A percentile compares a stretch with the other conserved stretches of the same genome.
Evolutionary conservation across 2,329 filamentous ascomycete genomes (phyloP).

Genomic region (Alternaria longipes): DNA sequence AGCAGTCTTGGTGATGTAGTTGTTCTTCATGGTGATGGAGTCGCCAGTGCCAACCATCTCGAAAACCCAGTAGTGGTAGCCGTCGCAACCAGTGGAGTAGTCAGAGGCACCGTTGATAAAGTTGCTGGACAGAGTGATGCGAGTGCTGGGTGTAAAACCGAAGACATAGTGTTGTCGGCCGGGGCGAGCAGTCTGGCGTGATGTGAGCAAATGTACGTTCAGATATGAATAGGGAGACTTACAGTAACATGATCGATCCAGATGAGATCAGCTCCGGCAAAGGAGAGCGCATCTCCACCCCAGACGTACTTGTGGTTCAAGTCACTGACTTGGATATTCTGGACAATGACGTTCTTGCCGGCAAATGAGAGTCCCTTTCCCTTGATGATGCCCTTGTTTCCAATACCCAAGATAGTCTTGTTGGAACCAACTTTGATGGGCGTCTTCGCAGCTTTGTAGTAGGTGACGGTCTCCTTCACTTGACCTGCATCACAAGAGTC

Average conservation of each 20-base stretch:
- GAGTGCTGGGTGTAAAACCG: neutral
- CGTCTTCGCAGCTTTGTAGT: conserved; percentile 35
- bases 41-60: conserved; percentile 2
- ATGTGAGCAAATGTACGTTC: too few species aligned
- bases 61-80: conserved; percentile 3
- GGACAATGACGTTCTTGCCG: neutral
- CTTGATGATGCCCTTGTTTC: conserved; percentile 48
- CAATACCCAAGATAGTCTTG: conserved; percentile 53
- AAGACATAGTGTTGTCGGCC: neutral
- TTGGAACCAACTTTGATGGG: conserved; percentile 48
- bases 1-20: neutral
- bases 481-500: neutral
- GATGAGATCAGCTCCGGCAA: neutral
- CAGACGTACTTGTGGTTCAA: neutral
- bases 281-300: neutral
- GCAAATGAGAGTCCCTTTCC: conserved; percentile 14
- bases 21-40: conserved; percentile 1
- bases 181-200: neutral
- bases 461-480: neutral
- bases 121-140: neutral
- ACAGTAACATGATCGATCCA: neutral
- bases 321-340: neutral
- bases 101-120: neutral
- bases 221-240: neutral
- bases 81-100: neutral